Evolutionary conservation across 1,284 basidiomycete genomes (phyloP).

Genomic region (Tilletia caries): DNA sequence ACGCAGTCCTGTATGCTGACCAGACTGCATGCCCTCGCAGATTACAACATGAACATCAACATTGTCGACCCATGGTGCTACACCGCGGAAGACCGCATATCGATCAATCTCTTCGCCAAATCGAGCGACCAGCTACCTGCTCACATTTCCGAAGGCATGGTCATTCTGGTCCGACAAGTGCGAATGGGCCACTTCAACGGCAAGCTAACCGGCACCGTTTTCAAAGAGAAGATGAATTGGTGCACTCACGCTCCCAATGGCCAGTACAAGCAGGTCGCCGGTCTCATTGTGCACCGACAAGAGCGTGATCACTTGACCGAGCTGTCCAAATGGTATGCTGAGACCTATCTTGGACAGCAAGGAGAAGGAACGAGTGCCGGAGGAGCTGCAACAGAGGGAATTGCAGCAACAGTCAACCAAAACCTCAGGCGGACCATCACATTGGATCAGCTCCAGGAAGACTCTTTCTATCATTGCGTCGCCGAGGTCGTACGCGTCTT

Average conservation of each 20-base stretch:
- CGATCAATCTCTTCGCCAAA: neutral
- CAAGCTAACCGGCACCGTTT: neutral
- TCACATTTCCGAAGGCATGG: neutral
- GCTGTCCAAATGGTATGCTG: neutral
- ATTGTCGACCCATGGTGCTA: slow-evolving; percentile 5
- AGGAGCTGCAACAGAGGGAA: neutral
- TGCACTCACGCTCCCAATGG: neutral
- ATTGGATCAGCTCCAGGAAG: neutral
- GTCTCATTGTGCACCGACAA: neutral
- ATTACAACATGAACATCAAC: neutral
- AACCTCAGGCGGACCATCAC: slow-evolving; percentile 2
- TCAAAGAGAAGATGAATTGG: slow-evolving; percentile 5
- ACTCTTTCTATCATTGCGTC: slow-evolving; percentile 7
- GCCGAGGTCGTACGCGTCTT: slow-evolving; percentile 4
- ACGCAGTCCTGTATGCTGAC: neutral
- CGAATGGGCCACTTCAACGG: slow-evolving; percentile 7
- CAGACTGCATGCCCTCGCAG: neutral
- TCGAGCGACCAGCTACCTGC: neutral
- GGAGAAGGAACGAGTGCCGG: neutral
- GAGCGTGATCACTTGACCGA: slow-evolving; percentile 3
- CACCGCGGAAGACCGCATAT: neutral
- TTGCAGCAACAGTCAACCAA: neutral
- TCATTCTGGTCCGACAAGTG: neutral
- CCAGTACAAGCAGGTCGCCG: neutral
- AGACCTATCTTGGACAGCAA: neutral